A percentile compares a stretch with the other conserved stretches of the same genome.
Evolutionary conservation across 495 filamentous ascomycete species (phyloP).

Genomic region (Xanthoparmelia taractica): DNA sequence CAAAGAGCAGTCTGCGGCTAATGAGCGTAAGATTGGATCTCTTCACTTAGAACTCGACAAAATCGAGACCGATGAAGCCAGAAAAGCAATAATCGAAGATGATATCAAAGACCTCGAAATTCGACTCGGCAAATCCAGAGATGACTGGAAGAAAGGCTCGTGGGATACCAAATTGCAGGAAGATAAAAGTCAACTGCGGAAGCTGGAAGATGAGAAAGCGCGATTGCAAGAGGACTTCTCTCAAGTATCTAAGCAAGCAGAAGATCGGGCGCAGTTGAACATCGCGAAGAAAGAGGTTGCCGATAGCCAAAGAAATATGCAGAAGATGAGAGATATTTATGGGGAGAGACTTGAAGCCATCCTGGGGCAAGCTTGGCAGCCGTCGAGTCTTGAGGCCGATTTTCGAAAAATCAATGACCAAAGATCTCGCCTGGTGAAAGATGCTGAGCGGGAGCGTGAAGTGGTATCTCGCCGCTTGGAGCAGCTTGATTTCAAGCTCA

Average conservation of each 20-base stretch:
- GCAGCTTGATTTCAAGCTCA: conserved; percentile 71
- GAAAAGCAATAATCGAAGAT: conserved; percentile 63
- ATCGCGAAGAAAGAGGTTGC: conserved; percentile 68
- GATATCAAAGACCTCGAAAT: conserved; percentile 61
- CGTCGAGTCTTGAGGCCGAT: conserved; percentile 58
- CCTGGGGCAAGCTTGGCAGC: conserved; percentile 58
- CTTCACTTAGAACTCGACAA: conserved; percentile 59
- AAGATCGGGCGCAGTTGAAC: conserved; percentile 70
- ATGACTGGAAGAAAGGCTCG: conserved; percentile 49
- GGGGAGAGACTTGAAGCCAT: conserved; percentile 55
- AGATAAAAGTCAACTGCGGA: conserved; percentile 52
- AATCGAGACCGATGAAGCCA: conserved; percentile 76
- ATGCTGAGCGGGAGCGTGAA: conserved; percentile 63
- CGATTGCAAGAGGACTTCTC: conserved; percentile 67
- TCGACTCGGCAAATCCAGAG: conserved; percentile 52
- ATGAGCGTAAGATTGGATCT: conserved; percentile 55
- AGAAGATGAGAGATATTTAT: conserved; percentile 70
- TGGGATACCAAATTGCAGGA: conserved; percentile 63
- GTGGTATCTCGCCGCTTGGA: conserved; percentile 62
- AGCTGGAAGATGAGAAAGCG: conserved; percentile 59
- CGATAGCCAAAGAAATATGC: conserved; percentile 59
- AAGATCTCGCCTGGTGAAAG: conserved; percentile 45
- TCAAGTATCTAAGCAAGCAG: conserved; percentile 67
- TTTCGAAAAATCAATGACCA: conserved; percentile 58
- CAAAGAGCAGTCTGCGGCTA: conserved; percentile 56